These are phyloP conservation scores for Canna indica DNA, from an alignment of 176 grass and related monocot genomes.

Conservation along the genomic window DNA sequence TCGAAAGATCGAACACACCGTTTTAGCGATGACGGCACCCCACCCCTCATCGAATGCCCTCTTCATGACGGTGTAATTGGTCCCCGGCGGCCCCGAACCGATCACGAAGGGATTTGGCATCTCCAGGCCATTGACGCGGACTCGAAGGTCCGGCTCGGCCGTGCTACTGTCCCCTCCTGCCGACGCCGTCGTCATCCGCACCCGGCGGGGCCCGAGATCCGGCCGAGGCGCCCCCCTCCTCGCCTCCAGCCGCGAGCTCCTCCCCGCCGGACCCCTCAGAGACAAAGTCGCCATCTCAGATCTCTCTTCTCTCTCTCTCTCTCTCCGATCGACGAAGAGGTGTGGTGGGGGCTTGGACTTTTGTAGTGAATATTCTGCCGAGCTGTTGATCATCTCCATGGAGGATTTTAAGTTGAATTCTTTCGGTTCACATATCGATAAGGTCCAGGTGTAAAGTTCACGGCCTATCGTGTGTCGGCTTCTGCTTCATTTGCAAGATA, in stretches of 20 bases:
- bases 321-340: neutral
- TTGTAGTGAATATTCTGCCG: neutral
- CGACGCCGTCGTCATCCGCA: constrained; percentile 16
- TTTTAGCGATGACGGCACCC: constrained; percentile 96
- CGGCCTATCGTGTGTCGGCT: too few species aligned
- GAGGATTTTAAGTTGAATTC: neutral
- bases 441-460: neutral
- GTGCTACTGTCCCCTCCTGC: constrained; percentile 14
- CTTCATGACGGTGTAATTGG: constrained; percentile 99
- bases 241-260: neutral
- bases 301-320: neutral
- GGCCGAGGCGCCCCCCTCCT: neutral
- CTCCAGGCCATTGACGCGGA: constrained; percentile 82
- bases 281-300: neutral
- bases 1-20: constrained; percentile 25
- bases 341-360: neutral
- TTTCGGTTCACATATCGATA: neutral
- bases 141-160: constrained; percentile 65
- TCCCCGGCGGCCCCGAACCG: constrained; percentile 87
- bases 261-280: neutral
- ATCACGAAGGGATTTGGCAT: constrained; percentile 99
- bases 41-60: constrained; percentile 96
- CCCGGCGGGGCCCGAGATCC: neutral
- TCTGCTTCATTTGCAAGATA: neutral
- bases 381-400: neutral